phyloP scores from a whole-genome alignment of 2,329 filamentous ascomycete genomes.

The Sclerotinia trifoliorum region DNA sequence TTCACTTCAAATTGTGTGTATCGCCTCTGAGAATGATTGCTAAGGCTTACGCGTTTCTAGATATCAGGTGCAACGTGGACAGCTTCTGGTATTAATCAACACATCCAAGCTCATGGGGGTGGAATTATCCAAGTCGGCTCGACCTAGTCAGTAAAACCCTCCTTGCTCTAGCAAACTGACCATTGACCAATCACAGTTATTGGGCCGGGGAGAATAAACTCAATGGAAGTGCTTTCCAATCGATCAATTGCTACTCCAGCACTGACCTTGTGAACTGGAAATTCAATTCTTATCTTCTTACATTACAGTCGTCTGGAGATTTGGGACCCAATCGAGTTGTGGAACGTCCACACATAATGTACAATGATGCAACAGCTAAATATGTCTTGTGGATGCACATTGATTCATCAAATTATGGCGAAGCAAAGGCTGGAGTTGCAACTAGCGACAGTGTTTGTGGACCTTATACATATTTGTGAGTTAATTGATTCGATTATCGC shows the following conservation, averaged over 20 bases:
- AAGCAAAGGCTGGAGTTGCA: slow-evolving; percentile 65
- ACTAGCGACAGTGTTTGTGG: slow-evolving; percentile 59
- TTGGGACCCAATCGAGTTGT: slow-evolving; percentile 62
- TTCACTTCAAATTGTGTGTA: slow-evolving; percentile 20
- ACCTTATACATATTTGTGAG: slow-evolving; percentile 51
- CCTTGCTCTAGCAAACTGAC: neutral
- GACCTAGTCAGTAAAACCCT: slow-evolving; percentile 42
- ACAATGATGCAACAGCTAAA: slow-evolving; percentile 60
- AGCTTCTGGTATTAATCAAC: slow-evolving; percentile 44
- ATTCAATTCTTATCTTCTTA: slow-evolving; percentile 58
- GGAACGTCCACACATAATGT: slow-evolving; percentile 67
- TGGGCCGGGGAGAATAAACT: slow-evolving; percentile 70
- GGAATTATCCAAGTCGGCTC: slow-evolving; percentile 58
- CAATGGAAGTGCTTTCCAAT: slow-evolving; percentile 58
- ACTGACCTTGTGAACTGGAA: slow-evolving; percentile 63
- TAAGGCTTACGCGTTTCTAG: slow-evolving; percentile 22
- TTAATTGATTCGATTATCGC: neutral
- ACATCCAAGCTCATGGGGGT: slow-evolving; percentile 65
- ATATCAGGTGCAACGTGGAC: slow-evolving; percentile 38
- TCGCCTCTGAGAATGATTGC: neutral
- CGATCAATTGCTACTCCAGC: slow-evolving; percentile 67
- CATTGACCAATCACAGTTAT: neutral
- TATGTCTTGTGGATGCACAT: slow-evolving; percentile 72
- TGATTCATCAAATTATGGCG: slow-evolving; percentile 58
- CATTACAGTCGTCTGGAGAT: slow-evolving; percentile 52